Conservation (phyloP, 345 rosid genomes). For the Eucalyptus sp. region DNA sequence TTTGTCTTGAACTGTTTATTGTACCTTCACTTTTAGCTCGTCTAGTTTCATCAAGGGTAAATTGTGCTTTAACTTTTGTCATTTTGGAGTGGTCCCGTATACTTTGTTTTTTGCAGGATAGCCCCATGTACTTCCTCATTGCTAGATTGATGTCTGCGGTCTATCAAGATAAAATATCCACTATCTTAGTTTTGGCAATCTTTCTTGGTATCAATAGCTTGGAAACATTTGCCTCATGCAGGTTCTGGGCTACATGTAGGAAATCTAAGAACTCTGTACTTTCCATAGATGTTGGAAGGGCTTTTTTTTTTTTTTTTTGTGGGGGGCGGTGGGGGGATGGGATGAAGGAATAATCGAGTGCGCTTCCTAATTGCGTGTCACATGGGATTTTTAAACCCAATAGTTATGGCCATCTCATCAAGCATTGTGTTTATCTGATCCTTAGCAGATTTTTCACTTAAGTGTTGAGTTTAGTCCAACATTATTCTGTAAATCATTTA, state of each 20-base stretch:
- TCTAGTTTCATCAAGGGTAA: not conserved
- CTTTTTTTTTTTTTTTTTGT: not conserved
- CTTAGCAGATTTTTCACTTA: not conserved
- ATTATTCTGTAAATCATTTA: not conserved
- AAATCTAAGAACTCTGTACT: not conserved
- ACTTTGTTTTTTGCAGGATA: not conserved
- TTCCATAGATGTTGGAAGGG: not conserved
- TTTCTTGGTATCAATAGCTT: not conserved
- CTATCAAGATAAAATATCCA: not conserved
- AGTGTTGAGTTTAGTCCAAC: not conserved
- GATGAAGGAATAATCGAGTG: not conserved
- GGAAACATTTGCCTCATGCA: not conserved
- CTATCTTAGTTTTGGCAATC: not conserved
- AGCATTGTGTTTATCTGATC: not conserved
- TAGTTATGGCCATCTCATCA: not conserved
- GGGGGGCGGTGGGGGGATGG: accelerated
- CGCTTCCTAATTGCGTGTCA: not conserved
- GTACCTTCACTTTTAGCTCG: not conserved
- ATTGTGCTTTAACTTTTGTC: not conserved
- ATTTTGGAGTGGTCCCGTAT: not conserved
- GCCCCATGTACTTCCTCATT: not conserved
- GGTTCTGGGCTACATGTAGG: not conserved
- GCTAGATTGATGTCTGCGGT: not conserved
- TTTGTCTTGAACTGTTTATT: not conserved
- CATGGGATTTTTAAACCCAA: not conserved